These are phyloP conservation scores for Massariosphaeria phaeospora DNA, from an alignment of 495 filamentous ascomycete species.

Conservation along the genomic window DNA sequence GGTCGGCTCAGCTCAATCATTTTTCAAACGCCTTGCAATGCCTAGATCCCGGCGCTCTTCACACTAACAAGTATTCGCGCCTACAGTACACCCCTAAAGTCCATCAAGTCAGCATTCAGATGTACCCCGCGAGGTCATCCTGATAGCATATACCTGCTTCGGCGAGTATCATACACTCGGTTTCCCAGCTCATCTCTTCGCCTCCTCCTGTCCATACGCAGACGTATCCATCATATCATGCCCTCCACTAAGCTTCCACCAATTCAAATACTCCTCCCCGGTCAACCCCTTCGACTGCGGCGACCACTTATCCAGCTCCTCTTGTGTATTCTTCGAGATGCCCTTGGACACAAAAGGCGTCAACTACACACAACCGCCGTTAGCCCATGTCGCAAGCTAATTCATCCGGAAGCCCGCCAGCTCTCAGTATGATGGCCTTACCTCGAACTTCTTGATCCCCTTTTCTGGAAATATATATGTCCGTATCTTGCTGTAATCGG, in stretches of 20 bases:
- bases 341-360: conserved; percentile 70
- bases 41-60: background rate
- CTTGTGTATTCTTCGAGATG: conserved; percentile 53
- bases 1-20: too few relatives aligned
- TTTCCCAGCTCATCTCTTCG: too few relatives aligned
- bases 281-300: background rate
- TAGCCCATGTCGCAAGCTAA: background rate
- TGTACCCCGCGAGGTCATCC: too few relatives aligned
- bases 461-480: conserved; percentile 48
- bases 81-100: background rate
- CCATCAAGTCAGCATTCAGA: background rate
- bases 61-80: background rate
- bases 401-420: background rate
- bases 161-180: too few relatives aligned
- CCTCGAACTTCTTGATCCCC: background rate
- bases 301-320: conserved; percentile 44
- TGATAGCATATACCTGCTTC: too few relatives aligned
- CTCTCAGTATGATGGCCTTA: background rate
- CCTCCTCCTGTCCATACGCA: too few relatives aligned
- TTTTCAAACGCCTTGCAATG: conserved; percentile 16
- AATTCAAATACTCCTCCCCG: conserved; percentile 47
- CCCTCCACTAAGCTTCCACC: background rate
- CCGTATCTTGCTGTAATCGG: conserved; percentile 81
- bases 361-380: conserved; percentile 45
- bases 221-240: too few relatives aligned